A percentile compares a stretch with the other conserved stretches of the same genome.
Evolutionary conservation across 106 monocot species (phyloP).

Genomic region (Triglochin maritima): DNA sequence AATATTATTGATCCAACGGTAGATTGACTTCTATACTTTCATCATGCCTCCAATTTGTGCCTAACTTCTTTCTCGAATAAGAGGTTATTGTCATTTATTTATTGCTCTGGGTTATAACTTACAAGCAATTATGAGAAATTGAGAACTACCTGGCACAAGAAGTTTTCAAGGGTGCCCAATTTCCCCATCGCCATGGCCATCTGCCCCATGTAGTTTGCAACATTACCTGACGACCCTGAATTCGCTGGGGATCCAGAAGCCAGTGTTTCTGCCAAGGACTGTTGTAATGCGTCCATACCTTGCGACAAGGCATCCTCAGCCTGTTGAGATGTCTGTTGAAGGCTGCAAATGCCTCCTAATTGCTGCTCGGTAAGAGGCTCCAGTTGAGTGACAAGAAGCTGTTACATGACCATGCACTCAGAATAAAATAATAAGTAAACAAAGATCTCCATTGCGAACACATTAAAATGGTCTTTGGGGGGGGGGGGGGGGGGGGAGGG

Average conservation of each 20-base stretch:
- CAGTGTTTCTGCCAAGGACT: conserved; percentile 25
- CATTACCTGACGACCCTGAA: conserved; percentile 76
- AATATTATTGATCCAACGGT: too few relatives aligned
- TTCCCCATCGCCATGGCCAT: conserved; percentile 99
- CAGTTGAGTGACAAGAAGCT: conserved; percentile 22
- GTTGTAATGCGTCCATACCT: conserved; percentile 24
- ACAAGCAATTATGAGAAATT: not conserved
- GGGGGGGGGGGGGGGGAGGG: too few relatives aligned
- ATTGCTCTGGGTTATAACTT: not conserved
- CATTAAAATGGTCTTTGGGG: not conserved
- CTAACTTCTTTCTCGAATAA: too few relatives aligned
- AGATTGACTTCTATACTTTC: too few relatives aligned
- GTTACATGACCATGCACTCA: not conserved
- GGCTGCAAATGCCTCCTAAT: conserved; percentile 17
- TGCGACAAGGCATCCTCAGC: conserved; percentile 30
- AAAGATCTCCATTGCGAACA: not conserved
- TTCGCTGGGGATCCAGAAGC: conserved; percentile 9
- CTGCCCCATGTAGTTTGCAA: conserved; percentile 99
- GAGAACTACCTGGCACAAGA: conserved; percentile 61
- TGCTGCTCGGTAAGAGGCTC: conserved; percentile 32
- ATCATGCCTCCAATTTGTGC: too few relatives aligned
- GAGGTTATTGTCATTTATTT: too few relatives aligned
- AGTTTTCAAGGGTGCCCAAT: conserved; percentile 86
- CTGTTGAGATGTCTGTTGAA: conserved; percentile 23
- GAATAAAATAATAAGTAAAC: not conserved